phyloP scores from a whole-genome alignment of 1,139 yeast species.

The Taphrina wiesneri region DNA sequence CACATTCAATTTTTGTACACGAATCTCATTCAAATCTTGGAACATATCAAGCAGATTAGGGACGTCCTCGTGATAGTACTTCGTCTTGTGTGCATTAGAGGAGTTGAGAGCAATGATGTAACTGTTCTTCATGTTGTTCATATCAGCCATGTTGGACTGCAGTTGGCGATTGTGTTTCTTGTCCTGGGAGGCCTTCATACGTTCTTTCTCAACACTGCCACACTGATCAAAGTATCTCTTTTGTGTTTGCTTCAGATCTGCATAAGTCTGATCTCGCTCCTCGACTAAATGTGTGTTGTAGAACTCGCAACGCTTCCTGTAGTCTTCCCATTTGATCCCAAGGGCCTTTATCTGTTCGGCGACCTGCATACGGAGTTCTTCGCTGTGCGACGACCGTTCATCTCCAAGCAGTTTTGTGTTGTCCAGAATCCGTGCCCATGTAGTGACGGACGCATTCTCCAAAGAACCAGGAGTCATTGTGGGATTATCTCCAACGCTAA shows the following conservation, averaged over 20 bases:
- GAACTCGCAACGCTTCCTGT: slow-evolving; percentile 58
- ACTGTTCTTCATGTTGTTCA: slow-evolving; percentile 82
- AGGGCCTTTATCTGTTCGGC: slow-evolving; percentile 63
- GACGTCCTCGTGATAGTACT: slow-evolving; percentile 86
- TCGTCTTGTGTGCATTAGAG: slow-evolving; percentile 88
- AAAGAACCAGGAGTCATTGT: slow-evolving; percentile 91
- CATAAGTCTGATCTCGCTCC: slow-evolving; percentile 62
- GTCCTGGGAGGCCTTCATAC: slow-evolving; percentile 67
- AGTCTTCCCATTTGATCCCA: slow-evolving; percentile 55
- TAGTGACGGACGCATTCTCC: slow-evolving; percentile 87
- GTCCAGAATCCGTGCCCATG: slow-evolving; percentile 86
- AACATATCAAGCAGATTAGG: slow-evolving; percentile 86
- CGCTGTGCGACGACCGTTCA: slow-evolving; percentile 63
- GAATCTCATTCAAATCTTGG: slow-evolving; percentile 80
- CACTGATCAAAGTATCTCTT: slow-evolving; percentile 76
- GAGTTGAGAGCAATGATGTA: slow-evolving; percentile 78
- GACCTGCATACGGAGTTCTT: slow-evolving; percentile 62
- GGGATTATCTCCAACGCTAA: slow-evolving; percentile 91
- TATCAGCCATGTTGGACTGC: slow-evolving; percentile 66
- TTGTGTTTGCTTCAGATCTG: slow-evolving; percentile 71
- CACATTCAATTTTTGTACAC: slow-evolving; percentile 70
- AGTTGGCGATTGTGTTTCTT: slow-evolving; percentile 39
- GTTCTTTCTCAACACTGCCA: slow-evolving; percentile 72
- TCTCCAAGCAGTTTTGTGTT: slow-evolving; percentile 80
- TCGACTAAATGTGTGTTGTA: slow-evolving; percentile 61